Base-by-base conservation (phyloP, 306 rosid species). In the Pueraria montana region DNA sequence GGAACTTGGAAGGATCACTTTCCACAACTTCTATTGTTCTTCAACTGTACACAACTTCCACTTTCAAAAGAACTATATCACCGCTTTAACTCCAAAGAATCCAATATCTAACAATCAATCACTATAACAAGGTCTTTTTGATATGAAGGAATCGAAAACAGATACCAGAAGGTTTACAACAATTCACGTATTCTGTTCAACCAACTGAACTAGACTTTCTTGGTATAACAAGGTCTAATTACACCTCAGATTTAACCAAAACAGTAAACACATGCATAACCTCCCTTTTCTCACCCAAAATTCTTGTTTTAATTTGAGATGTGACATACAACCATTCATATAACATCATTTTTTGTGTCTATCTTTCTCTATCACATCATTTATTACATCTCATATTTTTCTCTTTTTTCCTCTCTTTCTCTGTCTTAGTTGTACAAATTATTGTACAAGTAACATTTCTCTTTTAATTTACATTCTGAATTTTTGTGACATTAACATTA, bases 11-110 rank as follows among this genome's bases (percentile, higher is more conserved):
- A 49, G 55, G 9, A 49, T 46, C 52, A 16, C 20, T 17, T 52
- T 79, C 11, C 24, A 68, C 61, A 61, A 32, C 38, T 70, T 71
- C 18, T 82, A 61, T 36, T 58, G 59, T 64, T 77, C 81, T 55
- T 76, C 65, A 11, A 6, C 20, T 66, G 46, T 83, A 56, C 73
- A 84, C 84, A 80, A 58, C 24, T 38, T 74, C 18, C 72, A 61
- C 68, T 58, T 78, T 2, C 40, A 6, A 62, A 13, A 26, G 11
- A 62, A 62, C 18, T 12, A 62, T 5, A 62, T 27, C 68, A 62
- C 74, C 77, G 61, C 76, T 75, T 40, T 34, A 27, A 58, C 62
- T 42, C 40, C 49, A 78, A 26, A 23, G 14, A 74, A 40, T 23
- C 20, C 40, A 27, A 27, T 13, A 27, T 5, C 10, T 26, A 62